Conservation (phyloP, 306 rosid species). For the Vigna angularis region DNA sequence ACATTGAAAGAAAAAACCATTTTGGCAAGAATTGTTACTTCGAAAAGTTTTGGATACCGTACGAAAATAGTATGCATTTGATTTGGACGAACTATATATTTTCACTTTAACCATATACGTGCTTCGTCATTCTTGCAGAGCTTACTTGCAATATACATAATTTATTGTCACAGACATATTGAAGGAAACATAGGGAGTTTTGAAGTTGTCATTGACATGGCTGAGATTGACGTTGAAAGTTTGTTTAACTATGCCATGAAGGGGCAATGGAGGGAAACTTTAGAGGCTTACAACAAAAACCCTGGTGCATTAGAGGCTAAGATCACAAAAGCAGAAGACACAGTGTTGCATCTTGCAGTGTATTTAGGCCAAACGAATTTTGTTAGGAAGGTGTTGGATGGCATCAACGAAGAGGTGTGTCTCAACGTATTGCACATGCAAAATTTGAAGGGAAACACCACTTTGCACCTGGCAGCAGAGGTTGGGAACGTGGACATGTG, state of each 20-base stretch:
- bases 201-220: conserved; percentile 34
- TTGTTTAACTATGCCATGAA: conserved; percentile 49
- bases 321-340: conserved; percentile 56
- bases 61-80: background rate
- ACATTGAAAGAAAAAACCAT: conserved; percentile 27
- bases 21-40: background rate
- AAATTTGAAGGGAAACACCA: conserved; percentile 54
- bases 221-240: conserved; percentile 26
- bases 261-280: conserved; percentile 45
- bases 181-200: background rate
- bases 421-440: conserved; percentile 24
- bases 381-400: conserved; percentile 39
- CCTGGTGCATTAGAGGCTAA: conserved; percentile 36
- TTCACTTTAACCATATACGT: background rate
- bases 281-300: conserved; percentile 39
- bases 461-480: conserved; percentile 56
- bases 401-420: conserved; percentile 30
- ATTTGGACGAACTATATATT: background rate
- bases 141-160: background rate
- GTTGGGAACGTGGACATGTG: conserved; percentile 54
- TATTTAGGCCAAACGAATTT: conserved; percentile 45
- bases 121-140: background rate
- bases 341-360: conserved; percentile 49
- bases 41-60: background rate
- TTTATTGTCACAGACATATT: background rate